Evolutionary conservation across 2,329 filamentous ascomycete genomes (phyloP).

Genomic region (Podosphaera fusca): DNA sequence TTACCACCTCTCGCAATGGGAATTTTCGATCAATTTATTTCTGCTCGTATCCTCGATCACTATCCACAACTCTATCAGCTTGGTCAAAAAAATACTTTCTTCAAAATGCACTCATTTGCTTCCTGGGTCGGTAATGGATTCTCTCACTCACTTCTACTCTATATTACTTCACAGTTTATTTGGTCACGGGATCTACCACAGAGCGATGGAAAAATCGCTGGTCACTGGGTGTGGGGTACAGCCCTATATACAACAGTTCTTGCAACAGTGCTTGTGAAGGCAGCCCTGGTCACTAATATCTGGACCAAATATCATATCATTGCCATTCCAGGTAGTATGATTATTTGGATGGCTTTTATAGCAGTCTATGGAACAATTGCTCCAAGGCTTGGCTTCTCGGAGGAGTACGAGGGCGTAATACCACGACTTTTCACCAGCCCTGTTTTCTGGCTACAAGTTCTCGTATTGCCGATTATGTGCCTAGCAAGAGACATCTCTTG

Average conservation of each 20-base stretch:
- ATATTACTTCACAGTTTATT: conserved; percentile 61
- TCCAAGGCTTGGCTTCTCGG: conserved; percentile 58
- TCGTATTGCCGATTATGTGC: conserved; percentile 60
- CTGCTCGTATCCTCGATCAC: conserved; percentile 72
- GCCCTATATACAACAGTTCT: conserved; percentile 88
- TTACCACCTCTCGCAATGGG: conserved; percentile 83
- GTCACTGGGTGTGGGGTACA: conserved; percentile 96
- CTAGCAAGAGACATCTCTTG: conserved; percentile 75
- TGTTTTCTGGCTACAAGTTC: conserved; percentile 76
- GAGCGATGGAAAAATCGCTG: conserved; percentile 56
- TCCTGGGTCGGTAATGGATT: conserved; percentile 88
- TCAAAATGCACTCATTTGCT: conserved; percentile 77
- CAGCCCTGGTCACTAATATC: conserved; percentile 81
- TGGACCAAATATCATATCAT: conserved; percentile 98
- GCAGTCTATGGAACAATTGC: conserved; percentile 71
- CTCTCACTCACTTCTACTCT: conserved; percentile 87
- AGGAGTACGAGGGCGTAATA: conserved; percentile 67
- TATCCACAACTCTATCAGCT: conserved; percentile 92
- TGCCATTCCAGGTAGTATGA: conserved; percentile 80
- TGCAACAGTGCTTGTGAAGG: conserved; percentile 81
- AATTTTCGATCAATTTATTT: conserved; percentile 95
- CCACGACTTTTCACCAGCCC: conserved; percentile 59
- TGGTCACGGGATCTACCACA: conserved; percentile 63
- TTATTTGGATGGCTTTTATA: conserved; percentile 78
- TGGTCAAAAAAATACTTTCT: conserved; percentile 81